Percentiles rank a stretch among this genome's conserved stretches.
Evolutionary conservation across 352 stramenopile species (phyloP).

Genomic region (Phytophthora pisi): DNA sequence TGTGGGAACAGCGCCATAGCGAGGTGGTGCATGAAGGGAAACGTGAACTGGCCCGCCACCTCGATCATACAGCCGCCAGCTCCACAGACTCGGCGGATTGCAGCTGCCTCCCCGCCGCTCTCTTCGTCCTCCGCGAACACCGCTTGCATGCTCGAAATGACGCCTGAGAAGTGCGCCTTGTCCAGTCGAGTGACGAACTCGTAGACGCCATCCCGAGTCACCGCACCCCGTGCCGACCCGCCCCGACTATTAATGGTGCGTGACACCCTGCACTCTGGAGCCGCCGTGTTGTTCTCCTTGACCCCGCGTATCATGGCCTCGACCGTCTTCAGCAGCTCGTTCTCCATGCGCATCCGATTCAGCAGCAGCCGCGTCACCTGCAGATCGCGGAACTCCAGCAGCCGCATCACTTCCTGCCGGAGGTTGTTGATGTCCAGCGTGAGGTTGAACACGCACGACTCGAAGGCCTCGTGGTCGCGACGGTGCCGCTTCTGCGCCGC

Average conservation of each 20-base stretch:
- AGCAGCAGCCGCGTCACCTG: constrained; percentile 20
- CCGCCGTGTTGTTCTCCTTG: background rate
- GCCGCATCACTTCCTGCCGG: constrained; percentile 20
- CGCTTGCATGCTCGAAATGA: constrained; percentile 1
- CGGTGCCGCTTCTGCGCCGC: constrained; percentile 12
- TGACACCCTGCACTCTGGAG: background rate
- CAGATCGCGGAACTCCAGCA: constrained; percentile 23
- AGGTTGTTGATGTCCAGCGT: constrained; percentile 39
- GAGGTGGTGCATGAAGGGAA: constrained; percentile 3
- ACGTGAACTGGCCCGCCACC: constrained; percentile 3
- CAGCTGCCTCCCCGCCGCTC: background rate
- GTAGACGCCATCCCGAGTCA: background rate
- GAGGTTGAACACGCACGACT: constrained; percentile 32
- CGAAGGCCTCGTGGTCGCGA: constrained; percentile 1
- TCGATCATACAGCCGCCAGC: background rate
- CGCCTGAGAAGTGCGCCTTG: background rate
- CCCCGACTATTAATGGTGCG: background rate
- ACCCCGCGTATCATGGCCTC: constrained; percentile 2
- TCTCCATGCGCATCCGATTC: background rate
- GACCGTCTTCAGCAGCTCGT: background rate
- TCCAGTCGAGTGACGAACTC: constrained; percentile 5
- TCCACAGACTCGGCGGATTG: background rate
- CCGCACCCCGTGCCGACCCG: background rate
- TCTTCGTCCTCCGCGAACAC: constrained; percentile 1
- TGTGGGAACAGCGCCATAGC: background rate